These are phyloP conservation scores for Oenanthe javanica DNA, from an alignment of 140 eudicot genomes.

Conservation along the genomic window DNA sequence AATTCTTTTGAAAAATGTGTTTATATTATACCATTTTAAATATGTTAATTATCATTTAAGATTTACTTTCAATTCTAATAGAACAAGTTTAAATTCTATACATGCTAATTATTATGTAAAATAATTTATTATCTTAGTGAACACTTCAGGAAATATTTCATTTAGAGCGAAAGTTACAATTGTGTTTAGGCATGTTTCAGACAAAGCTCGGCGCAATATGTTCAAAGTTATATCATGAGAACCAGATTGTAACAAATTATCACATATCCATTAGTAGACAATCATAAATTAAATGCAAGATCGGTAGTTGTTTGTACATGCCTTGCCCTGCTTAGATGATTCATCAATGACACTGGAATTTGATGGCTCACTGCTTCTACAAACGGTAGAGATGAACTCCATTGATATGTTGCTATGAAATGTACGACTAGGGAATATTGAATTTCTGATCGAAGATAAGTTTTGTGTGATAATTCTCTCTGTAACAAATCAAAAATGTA, in stretches of 20 bases:
- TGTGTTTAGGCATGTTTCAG: neutral
- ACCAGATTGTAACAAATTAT: neutral
- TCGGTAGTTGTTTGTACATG: neutral
- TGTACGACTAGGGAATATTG: neutral
- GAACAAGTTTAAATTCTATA: no score
- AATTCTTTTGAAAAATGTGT: no score
- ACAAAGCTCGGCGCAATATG: neutral
- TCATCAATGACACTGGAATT: constrained; percentile 1
- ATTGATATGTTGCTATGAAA: neutral
- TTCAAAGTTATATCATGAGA: neutral
- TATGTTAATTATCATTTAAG: no score
- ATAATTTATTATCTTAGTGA: no score
- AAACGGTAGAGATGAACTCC: neutral
- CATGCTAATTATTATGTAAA: constrained; percentile 27
- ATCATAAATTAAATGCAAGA: neutral
- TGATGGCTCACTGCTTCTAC: neutral
- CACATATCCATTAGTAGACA: neutral
- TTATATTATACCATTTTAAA: no score
- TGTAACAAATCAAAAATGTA: neutral
- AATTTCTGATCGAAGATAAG: neutral
- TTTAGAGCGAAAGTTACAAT: neutral
- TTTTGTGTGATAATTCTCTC: neutral
- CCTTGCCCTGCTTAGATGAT: constrained; percentile 9
- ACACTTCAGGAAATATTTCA: neutral
- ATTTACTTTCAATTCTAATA: no score